Base-by-base conservation (phyloP, 148 eudicot species). In the Polygonum aviculare region DNA sequence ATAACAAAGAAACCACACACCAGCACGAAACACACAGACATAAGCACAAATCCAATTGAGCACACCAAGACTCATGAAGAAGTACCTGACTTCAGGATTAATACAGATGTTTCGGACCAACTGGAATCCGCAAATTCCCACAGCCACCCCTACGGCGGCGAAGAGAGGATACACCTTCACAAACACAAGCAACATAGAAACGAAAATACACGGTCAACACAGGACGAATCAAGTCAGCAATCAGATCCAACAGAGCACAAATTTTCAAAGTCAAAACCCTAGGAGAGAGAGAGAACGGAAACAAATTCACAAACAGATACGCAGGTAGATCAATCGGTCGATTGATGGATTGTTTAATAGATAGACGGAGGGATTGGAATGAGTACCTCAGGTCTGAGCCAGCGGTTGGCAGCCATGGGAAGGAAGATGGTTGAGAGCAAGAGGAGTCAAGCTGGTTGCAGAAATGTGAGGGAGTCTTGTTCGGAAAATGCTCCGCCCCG, bases 81-180 rank as follows among this genome's bases (percentile, higher is more conserved):
- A 36, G 35, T 77, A 83, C 89, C 86, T 86, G 69, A 86, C 88
- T 50, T 86, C 88, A 73, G 88, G 88, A 65, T 81, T 86, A 59
- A 78, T 80, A 19, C n/a, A 26, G 31, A 86, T 81, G 63, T 86
- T 81, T 21, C 83, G 59, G 7, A 80, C 71, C 3, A 81, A 79
- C 70, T 81, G 84, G 76, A 84, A 79, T 14, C 54, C 70, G 33
- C 84, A 78, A 38, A 86, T 69, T 31, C 88, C 85, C 44, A 86
- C 79, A 38, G 74, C 88, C 39, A 19, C 38, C 8, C 81, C 86
- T 41, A 78, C 69, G 6, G 88, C 74, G 1, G 78, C 84, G 54
- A 83, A 74, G 3, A 86, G 74, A 18, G 88, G 88, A 55, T 81
- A 85, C 21, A 62, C 80, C 87, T 82, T 18, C 47, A 47, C 21